Evolutionary conservation across 768 basidiomycete genomes (phyloP), one percentile per base, ranked within the genome.

Genomic region (Termitomyces sp.): DNA sequence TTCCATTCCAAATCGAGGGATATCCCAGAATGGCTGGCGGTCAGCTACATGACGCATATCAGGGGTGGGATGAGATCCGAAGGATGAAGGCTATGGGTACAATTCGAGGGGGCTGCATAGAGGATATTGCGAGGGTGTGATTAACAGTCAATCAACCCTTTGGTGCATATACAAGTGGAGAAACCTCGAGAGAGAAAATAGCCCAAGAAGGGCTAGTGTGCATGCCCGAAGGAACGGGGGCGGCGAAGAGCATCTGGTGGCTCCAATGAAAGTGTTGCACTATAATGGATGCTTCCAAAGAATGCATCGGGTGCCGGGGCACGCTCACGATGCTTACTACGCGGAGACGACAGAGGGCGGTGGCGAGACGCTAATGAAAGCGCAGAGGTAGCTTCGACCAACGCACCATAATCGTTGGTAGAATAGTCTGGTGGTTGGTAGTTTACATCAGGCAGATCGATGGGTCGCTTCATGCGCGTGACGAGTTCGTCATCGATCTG

Each of bases 401-500:
- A 10, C 24, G 39, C 36, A 33, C 33, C 24, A 7, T 24, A 16
- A 33, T 40, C 26, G 5, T 10, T 13, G 32, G 56, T 13, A 30
- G 32, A 6, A 43, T 43, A 42, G 33, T 27, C 20, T 13, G 49
- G 32, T 13, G 49, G 32, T 12, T 26, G 20, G 14, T 43, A 26
- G 26, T 53, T 33, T 33, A 47, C 45, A 26, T 34, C 24, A 20
- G 40, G 61, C 20, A 62, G 12, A 13, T 56, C 55, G 2, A 62
- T 37, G 2, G 61, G 57, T 2, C 30, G 39, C 20, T 59, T 62
- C 58, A 62, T 59, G n/a, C 22, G 45, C 8, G 9, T 10, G 27
- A 62, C 47, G 8, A 62, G 58, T 5, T 44, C 32, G 27, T 62
- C 57, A 14, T 62, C 46, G 6, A 59, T 53, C 16, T 18, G 24